These are phyloP conservation scores for Stromatinia cepivora DNA, from an alignment of 2,329 filamentous ascomycete genomes.

Conservation along the genomic window DNA sequence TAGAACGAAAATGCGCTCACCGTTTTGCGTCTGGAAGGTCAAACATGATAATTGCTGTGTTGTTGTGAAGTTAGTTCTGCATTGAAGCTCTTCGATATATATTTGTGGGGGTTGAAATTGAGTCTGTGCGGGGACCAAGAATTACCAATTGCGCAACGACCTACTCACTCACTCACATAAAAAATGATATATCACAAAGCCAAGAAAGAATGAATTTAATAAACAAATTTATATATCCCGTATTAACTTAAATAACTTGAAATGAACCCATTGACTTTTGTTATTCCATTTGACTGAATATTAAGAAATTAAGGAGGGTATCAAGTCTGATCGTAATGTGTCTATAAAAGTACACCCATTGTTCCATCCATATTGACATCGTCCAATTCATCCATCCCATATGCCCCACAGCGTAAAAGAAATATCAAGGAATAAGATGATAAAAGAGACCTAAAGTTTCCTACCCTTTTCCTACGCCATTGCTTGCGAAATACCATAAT, in stretches of 20 bases:
- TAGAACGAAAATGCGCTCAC: constrained; percentile 40
- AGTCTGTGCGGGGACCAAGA: constrained; percentile 13
- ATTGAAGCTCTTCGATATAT: constrained; percentile 12
- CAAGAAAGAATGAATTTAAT: neutral
- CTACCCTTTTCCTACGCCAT: constrained; percentile 19
- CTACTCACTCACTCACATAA: neutral
- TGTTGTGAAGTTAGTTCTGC: neutral
- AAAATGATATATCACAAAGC: constrained; percentile 13
- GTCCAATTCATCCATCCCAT: constrained; percentile 2
- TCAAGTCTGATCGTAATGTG: constrained; percentile 8
- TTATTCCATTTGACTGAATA: neutral
- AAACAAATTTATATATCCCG: neutral
- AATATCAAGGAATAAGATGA: neutral
- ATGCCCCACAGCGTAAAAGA: constrained; percentile 8
- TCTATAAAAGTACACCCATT: constrained; percentile 23
- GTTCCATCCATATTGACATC: constrained; percentile 12
- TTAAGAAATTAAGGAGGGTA: constrained; percentile 12
- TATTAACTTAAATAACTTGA: neutral
- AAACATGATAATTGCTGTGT: constrained; percentile 46
- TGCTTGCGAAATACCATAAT: constrained; percentile 3
- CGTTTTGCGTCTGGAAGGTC: constrained; percentile 54
- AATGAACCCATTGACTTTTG: neutral
- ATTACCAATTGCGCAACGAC: constrained; percentile 20
- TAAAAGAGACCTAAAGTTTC: constrained; percentile 1
- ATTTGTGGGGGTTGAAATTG: constrained; percentile 13